phyloP scores from a whole-genome alignment of 306 rosid genomes.

The Lagenaria siceraria region DNA sequence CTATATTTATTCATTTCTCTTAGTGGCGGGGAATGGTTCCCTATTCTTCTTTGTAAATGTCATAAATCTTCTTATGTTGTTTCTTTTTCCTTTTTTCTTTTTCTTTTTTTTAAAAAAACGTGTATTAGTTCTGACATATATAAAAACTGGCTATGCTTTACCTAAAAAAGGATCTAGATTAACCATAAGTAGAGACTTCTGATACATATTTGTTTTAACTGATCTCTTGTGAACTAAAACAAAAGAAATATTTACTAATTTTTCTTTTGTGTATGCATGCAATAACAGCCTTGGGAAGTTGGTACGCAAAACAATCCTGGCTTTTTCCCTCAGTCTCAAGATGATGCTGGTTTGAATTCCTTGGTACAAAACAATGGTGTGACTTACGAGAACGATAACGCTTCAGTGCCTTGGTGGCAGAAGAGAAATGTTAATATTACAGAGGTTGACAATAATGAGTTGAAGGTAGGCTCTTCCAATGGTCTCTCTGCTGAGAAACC shows the following conservation, averaged over 20 bases:
- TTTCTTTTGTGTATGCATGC: constrained; percentile 19
- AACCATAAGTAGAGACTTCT: neutral
- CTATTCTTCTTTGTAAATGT: neutral
- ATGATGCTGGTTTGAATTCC: constrained; percentile 23
- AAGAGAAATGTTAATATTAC: constrained; percentile 48
- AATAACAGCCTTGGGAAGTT: constrained; percentile 68
- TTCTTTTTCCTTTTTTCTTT: neutral
- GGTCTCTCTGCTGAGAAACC: constrained; percentile 16
- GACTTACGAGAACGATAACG: constrained; percentile 31
- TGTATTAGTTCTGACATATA: neutral
- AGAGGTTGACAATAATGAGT: constrained; percentile 47
- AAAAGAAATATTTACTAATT: neutral
- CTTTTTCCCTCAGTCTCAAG: constrained; percentile 37
- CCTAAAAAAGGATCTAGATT: neutral
- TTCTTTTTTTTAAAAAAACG: neutral
- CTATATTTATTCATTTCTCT: neutral
- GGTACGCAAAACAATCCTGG: constrained; percentile 33
- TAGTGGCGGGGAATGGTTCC: neutral
- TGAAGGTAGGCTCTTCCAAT: constrained; percentile 30
- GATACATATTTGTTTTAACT: neutral
- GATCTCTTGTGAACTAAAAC: neutral
- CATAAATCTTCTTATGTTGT: neutral
- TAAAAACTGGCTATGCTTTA: neutral
- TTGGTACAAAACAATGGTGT: constrained; percentile 29
- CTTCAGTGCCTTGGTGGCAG: constrained; percentile 61